A percentile compares a stretch with the other conserved stretches of the same genome.
phyloP scores from a whole-genome alignment of 331 rosid species.

The Stylosanthes scabra region DNA sequence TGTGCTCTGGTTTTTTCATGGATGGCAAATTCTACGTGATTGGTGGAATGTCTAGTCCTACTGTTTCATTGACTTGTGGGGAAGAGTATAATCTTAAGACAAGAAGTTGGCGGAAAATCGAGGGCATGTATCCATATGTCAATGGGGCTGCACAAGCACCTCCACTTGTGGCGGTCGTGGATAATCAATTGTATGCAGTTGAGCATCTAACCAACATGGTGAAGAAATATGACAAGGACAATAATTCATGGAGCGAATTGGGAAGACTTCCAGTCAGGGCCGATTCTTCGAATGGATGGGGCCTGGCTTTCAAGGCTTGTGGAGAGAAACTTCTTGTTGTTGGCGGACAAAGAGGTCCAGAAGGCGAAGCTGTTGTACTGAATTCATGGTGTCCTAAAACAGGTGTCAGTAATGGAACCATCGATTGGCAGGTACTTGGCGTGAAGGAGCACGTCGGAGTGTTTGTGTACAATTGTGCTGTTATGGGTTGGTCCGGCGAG shows the following conservation, averaged over 20 bases:
- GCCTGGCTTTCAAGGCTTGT: conserved; percentile 86
- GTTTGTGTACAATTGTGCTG: conserved; percentile 91
- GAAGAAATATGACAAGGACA: conserved; percentile 67
- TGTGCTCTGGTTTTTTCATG: conserved; percentile 84
- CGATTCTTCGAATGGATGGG: conserved; percentile 84
- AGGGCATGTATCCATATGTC: conserved; percentile 75
- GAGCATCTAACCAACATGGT: conserved; percentile 84
- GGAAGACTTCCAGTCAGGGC: conserved; percentile 90
- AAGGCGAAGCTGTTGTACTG: conserved; percentile 48
- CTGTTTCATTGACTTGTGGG: conserved; percentile 72
- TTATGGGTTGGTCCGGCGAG: conserved; percentile 77
- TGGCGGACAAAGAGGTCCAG: conserved; percentile 86
- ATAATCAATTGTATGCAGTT: conserved; percentile 68
- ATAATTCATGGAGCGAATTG: conserved; percentile 69
- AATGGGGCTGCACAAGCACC: conserved; percentile 82
- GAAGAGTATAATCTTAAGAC: conserved; percentile 78
- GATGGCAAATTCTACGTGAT: conserved; percentile 75
- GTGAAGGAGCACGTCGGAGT: conserved; percentile 74
- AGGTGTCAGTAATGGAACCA: conserved; percentile 30
- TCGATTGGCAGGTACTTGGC: conserved; percentile 84
- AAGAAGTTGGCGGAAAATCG: conserved; percentile 69
- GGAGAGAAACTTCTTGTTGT: conserved; percentile 75
- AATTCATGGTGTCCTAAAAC: conserved; percentile 31
- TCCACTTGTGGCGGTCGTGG: conserved; percentile 85
- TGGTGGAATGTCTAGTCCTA: conserved; percentile 83